Evolutionary conservation across 176 grass and related monocot species (phyloP), one percentile per base, ranked within the genome.

Genomic region (Oryza officinalis): DNA sequence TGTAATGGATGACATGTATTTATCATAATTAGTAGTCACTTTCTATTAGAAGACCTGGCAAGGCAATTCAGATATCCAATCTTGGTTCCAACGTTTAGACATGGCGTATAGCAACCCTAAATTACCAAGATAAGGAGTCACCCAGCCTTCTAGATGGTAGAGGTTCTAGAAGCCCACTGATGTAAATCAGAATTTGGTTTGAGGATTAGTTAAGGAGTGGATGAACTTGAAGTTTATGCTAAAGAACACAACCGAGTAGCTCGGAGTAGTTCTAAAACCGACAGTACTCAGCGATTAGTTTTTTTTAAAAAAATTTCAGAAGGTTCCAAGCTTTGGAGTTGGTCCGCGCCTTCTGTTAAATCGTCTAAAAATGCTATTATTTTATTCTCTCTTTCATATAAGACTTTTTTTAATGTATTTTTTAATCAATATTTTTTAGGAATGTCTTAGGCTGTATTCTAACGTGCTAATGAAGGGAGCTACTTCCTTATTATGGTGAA

Each of bases 21-120:
- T 44, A 10, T 12, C 33, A n/a, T 61, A 63, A 10, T 60, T 72
- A 63, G 6, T 60, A 27, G 23, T 81, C 80, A 82, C 80, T 72
- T 61, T 82, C 79, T 0, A 59, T 31, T 41, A 3, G 41, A 49
- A n/a, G 10, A 7, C 13, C 38, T 44, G 7, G 35, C 40, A 44
- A 49, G 6, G 0, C 32, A 37, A 35, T 60, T 81, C 13, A 15
- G 47, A 8, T 17, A 18, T 44, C 13, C 18, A 13, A 80, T 54
- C 7, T 32, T 32, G 18, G 18, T 46, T 47, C 13, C 4, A 3
- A 27, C 8, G 8, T 81, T 2, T 71, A 70, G 28, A 47, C 31
- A 5, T 70, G 79, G 11, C 47, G 32, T 37, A 35, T 35, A 35
- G 33, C 33, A 6, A 35, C 33, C 33, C 33, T 35, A 6, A 35